Conservation (phyloP, 345 rosid genomes). For the Syzygium aqueum region DNA sequence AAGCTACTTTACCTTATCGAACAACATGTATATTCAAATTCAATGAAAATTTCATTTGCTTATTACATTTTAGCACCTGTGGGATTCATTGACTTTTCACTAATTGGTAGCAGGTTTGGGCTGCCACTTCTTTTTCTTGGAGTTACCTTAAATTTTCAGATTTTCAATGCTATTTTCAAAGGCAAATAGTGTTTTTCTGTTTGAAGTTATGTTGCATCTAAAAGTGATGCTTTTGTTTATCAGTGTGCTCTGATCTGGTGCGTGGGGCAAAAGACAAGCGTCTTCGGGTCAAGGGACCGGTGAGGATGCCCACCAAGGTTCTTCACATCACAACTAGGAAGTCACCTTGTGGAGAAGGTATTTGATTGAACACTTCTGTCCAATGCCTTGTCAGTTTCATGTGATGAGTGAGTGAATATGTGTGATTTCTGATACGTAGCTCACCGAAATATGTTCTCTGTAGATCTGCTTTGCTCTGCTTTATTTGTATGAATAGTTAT, state of each 20-base stretch:
- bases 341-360: constrained; percentile 22
- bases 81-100: not conserved
- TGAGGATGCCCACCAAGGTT: constrained; percentile 18
- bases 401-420: not conserved
- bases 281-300: constrained; percentile 15
- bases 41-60: not conserved
- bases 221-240: not conserved
- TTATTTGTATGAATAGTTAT: not conserved
- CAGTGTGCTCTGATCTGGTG: constrained; percentile 16
- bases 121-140: not conserved
- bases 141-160: not conserved
- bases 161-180: not conserved
- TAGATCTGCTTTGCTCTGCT: not conserved
- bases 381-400: not conserved
- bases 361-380: not conserved
- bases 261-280: constrained; percentile 12
- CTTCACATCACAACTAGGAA: constrained; percentile 18
- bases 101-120: not conserved
- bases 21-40: not conserved
- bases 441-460: not conserved
- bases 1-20: not conserved
- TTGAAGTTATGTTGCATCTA: not conserved
- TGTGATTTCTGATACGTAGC: not conserved
- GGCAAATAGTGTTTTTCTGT: not conserved
- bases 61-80: not conserved